Conservation (phyloP, 2,329 filamentous ascomycete species). For the Didymella pinodella region DNA sequence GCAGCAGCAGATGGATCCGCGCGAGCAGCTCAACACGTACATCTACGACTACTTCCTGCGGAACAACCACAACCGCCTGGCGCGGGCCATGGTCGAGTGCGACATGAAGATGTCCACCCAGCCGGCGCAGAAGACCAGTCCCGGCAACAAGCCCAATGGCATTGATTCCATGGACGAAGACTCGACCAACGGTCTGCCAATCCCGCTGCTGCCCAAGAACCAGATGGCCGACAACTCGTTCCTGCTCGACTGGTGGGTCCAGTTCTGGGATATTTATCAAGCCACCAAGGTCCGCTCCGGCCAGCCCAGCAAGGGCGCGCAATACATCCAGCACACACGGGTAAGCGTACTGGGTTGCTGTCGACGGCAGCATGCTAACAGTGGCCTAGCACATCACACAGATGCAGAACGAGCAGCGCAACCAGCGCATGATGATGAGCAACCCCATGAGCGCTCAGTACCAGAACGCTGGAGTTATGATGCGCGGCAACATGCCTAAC, state of each 20-base stretch:
- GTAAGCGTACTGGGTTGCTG: conserved; percentile 60
- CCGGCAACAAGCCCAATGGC: conserved; percentile 71
- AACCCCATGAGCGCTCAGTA: conserved; percentile 58
- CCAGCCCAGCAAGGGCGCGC: conserved; percentile 55
- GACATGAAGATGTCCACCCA: conserved; percentile 65
- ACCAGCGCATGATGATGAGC: conserved; percentile 78
- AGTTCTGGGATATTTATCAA: conserved; percentile 96
- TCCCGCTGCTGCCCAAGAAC: conserved; percentile 69
- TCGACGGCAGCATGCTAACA: not conserved
- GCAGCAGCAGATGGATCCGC: conserved; percentile 45
- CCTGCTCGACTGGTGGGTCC: conserved; percentile 95
- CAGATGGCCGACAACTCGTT: conserved; percentile 77
- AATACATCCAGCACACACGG: conserved; percentile 85
- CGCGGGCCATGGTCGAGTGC: conserved; percentile 65
- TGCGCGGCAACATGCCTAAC: conserved; percentile 68
- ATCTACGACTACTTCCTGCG: conserved; percentile 93
- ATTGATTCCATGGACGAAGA: conserved; percentile 80
- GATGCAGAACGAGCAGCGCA: conserved; percentile 68
- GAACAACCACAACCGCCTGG: conserved; percentile 83
- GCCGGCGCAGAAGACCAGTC: conserved; percentile 67
- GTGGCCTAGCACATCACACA: conserved; percentile 68
- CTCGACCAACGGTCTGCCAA: conserved; percentile 84
- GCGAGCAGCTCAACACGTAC: conserved; percentile 77
- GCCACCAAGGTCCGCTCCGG: conserved; percentile 70
- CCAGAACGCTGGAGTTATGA: conserved; percentile 62